phyloP scores from a whole-genome alignment of 345 rosid species.

The Rubroshorea leprosula region DNA sequence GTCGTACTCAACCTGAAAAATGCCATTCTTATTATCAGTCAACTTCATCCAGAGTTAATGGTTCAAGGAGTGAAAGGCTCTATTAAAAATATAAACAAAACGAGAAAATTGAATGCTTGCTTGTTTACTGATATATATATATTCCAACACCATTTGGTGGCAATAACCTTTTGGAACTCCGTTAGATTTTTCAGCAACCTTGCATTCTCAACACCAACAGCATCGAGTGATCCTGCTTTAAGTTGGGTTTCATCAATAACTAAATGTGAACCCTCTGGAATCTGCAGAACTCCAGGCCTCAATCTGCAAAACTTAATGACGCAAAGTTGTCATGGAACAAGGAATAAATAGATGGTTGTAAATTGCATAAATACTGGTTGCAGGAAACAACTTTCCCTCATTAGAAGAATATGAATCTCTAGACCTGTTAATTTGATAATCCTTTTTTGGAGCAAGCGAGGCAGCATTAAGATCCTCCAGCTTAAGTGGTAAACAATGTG shows the following conservation, averaged over 20 bases:
- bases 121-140: conserved; percentile 3
- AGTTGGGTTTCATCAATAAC: conserved; percentile 72
- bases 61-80: no score
- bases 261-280: conserved; percentile 76
- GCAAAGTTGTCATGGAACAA: conserved; percentile 7
- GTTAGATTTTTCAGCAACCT: conserved; percentile 58
- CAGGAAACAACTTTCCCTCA: neutral
- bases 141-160: neutral
- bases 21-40: neutral
- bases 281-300: conserved; percentile 66
- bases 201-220: conserved; percentile 72
- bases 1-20: conserved; percentile 77
- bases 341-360: neutral
- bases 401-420: conserved; percentile 7
- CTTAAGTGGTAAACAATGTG: conserved; percentile 54
- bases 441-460: conserved; percentile 72
- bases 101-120: no score
- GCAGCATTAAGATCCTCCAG: conserved; percentile 60
- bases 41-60: no score
- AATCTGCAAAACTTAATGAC: conserved; percentile 36
- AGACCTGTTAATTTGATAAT: conserved; percentile 65
- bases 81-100: no score
- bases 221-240: conserved; percentile 68
- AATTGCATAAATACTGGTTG: neutral
- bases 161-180: conserved; percentile 68